phyloP scores from a whole-genome alignment of 2,329 filamentous ascomycete species.

The Drechmeria coniospora region DNA sequence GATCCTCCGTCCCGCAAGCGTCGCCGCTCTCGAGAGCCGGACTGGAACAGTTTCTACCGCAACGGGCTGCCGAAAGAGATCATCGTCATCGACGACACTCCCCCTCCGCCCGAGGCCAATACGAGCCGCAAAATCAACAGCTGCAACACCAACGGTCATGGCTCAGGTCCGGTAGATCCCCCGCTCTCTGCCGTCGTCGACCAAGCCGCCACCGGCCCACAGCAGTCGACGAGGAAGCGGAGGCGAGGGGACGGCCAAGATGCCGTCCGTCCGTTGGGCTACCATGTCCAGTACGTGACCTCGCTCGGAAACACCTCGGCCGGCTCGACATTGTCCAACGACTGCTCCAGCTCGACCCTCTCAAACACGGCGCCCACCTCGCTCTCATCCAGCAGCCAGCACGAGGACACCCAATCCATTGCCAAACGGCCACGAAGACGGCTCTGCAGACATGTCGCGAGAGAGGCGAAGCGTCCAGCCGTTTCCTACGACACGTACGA shows the following conservation, averaged over 20 bases:
- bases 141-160: too few species aligned
- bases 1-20: slow-evolving; percentile 29
- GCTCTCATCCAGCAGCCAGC: too few species aligned
- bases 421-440: too few species aligned
- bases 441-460: too few species aligned
- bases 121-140: slow-evolving; percentile 27
- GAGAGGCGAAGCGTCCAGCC: too few species aligned
- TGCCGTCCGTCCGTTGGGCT: slow-evolving; percentile 58
- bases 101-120: slow-evolving; percentile 36
- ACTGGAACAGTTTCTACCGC: slow-evolving; percentile 71
- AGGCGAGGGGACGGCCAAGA: slow-evolving; percentile 40
- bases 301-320: slow-evolving; percentile 61
- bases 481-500: too few species aligned
- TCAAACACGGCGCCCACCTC: too few species aligned
- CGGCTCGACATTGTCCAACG: too few species aligned
- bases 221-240: slow-evolving; percentile 56
- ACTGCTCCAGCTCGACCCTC: too few species aligned
- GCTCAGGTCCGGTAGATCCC: slow-evolving; percentile 16
- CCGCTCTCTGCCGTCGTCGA: too few species aligned
- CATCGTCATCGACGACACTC: slow-evolving; percentile 69
- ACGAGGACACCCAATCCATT: too few species aligned
- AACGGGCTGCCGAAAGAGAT: slow-evolving; percentile 74
- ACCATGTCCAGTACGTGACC: slow-evolving; percentile 54
- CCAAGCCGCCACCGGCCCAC: slow-evolving; percentile 7
- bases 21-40: slow-evolving; percentile 46